Conservation (phyloP, 2,329 filamentous ascomycete species). For the Paraconiothyrium sp. region DNA sequence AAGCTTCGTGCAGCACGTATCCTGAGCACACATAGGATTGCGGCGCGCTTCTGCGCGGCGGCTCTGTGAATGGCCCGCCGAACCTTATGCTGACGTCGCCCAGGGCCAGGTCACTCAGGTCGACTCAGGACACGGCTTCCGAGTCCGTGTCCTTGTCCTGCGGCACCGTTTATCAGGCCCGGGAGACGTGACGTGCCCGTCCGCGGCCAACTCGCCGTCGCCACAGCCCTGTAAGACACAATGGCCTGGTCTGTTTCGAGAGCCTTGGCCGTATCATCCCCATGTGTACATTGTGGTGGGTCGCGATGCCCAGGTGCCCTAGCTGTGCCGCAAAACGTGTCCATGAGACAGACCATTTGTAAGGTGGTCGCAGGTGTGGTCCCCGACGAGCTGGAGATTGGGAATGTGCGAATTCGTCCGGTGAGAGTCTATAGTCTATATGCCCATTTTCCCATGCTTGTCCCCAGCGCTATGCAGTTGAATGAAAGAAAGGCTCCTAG, state of each 20-base stretch:
- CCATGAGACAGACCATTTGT: not conserved
- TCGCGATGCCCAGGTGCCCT: not conserved
- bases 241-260: not conserved
- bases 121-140: not conserved
- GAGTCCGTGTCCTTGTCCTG: conserved; percentile 2
- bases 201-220: not conserved
- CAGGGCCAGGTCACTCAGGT: not conserved
- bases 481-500: not conserved
- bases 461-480: conserved; percentile 14
- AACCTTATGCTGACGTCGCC: conserved; percentile 18
- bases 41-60: not conserved
- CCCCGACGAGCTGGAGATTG: not conserved
- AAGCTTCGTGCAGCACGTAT: conserved; percentile 2
- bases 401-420: not conserved
- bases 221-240: not conserved
- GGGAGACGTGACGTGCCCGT: not conserved
- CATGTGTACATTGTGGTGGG: not conserved
- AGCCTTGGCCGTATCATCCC: not conserved
- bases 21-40: not conserved
- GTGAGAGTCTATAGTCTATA: not conserved
- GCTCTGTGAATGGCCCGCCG: not conserved
- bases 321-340: conserved; percentile 1
- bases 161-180: conserved; percentile 3
- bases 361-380: conserved; percentile 2
- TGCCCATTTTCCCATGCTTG: conserved; percentile 3